Evolutionary conservation across 768 basidiomycete species (phyloP).

Genomic region (Boletus speciosus): DNA sequence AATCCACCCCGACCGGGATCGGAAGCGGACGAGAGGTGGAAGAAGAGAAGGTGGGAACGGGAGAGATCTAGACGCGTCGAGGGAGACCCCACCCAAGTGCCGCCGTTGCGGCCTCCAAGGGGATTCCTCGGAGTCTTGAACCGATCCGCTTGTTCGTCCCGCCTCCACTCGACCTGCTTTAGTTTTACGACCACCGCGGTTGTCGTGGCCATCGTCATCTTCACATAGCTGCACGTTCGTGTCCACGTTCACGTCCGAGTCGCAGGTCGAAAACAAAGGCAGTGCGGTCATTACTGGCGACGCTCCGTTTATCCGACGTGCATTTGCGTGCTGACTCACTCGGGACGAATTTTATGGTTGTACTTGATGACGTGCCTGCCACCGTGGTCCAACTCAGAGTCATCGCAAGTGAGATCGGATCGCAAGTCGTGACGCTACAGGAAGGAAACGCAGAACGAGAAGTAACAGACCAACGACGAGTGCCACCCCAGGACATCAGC

Average conservation of each 20-base stretch:
- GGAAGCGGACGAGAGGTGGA: not conserved
- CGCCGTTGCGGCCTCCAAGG: not conserved
- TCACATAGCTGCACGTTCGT: not conserved
- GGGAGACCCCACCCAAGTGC: not conserved
- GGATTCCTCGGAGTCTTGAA: slow-evolving; percentile 2
- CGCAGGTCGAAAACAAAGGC: not conserved
- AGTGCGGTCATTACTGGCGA: not conserved
- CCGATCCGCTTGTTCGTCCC: not conserved
- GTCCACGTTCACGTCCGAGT: too few species aligned
- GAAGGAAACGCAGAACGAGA: not conserved
- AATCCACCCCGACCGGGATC: not conserved
- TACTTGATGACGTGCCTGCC: not conserved
- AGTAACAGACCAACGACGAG: not conserved
- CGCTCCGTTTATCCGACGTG: not conserved
- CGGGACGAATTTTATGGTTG: not conserved
- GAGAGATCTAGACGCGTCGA: not conserved
- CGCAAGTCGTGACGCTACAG: not conserved
- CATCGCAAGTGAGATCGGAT: not conserved
- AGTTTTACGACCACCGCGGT: not conserved
- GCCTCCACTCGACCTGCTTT: not conserved
- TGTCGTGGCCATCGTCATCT: not conserved
- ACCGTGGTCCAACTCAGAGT: not conserved
- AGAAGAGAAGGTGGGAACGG: not conserved
- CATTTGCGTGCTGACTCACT: not conserved
- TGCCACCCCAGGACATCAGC: not conserved